These are phyloP conservation scores for Botrytis pseudocinerea DNA, from an alignment of 2,329 filamentous ascomycete genomes.

Conservation along the genomic window DNA sequence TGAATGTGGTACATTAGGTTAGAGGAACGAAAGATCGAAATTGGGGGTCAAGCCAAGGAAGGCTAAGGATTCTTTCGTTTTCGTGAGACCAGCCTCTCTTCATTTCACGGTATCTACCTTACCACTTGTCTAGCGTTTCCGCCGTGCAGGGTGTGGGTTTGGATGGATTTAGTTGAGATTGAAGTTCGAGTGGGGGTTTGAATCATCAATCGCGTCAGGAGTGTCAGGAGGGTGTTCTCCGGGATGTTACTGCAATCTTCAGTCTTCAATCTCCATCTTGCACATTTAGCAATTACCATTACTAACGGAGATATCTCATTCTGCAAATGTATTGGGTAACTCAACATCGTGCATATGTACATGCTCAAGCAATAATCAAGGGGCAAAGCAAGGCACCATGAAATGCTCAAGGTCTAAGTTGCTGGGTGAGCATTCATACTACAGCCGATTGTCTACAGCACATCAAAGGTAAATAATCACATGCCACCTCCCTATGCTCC, in stretches of 20 bases:
- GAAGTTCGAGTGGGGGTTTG: slow-evolving; percentile 9
- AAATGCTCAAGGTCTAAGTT: slow-evolving; percentile 20
- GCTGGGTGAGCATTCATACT: slow-evolving; percentile 13
- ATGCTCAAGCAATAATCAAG: neutral
- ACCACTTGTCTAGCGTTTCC: slow-evolving; percentile 14
- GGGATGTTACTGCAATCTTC: slow-evolving; percentile 12
- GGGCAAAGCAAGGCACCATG: slow-evolving; percentile 18
- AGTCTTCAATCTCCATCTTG: slow-evolving; percentile 10
- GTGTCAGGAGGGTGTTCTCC: slow-evolving; percentile 21
- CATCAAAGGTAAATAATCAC: slow-evolving; percentile 13
- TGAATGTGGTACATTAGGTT: neutral
- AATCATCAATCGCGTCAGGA: slow-evolving; percentile 10
- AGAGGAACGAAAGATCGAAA: neutral
- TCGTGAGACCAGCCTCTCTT: slow-evolving; percentile 13
- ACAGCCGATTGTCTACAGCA: slow-evolving; percentile 1
- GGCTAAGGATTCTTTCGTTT: slow-evolving; percentile 19
- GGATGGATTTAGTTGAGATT: neutral
- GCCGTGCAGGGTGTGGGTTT: slow-evolving; percentile 8
- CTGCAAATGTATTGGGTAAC: slow-evolving; percentile 9
- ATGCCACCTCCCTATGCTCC: slow-evolving; percentile 14
- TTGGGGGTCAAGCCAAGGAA: slow-evolving; percentile 17
- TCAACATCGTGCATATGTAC: slow-evolving; percentile 3
- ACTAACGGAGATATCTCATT: slow-evolving; percentile 13
- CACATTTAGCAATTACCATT: neutral
- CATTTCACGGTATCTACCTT: slow-evolving; percentile 4